Evolutionary conservation across 495 filamentous ascomycete genomes (phyloP), one percentile per base, ranked within the genome.

Genomic region (Lichenothelia convexa): DNA sequence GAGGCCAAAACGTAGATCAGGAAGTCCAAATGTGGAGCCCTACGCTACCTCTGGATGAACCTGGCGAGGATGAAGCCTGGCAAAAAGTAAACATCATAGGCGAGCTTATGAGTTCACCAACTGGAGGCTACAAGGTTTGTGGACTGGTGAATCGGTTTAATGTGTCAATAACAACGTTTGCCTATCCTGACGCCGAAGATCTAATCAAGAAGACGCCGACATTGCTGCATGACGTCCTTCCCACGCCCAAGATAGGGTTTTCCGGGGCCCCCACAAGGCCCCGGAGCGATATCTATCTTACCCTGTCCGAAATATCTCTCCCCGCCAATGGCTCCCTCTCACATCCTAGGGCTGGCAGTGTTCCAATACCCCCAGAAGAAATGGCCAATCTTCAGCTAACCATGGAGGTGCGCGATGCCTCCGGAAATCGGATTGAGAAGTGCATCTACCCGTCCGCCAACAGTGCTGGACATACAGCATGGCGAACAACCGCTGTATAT

Each of bases 241-340:
- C 75, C 45, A 87, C 85, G 4, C 70, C 66, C 43, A 84, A 87
- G 53, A 84, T 93, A 47, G 87, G 84, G n/a, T 99, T 99, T 56
- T 77, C 89, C 2, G 85, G 85, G 15, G 86, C 84, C 5, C 89
- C 89, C 1, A 81, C 78, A 0, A 80, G 80, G 46, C 67, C 82
- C 6, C 61, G 89, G 43, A 92, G 81, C 9, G 89, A 99, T 50
- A 94, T 99, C 32, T 99, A 95, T 51, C 52, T 99, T 17, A 92
- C 82, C 0, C 53, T 99, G 34, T 68, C 70, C 24, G 74, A 82
- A 44, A 75, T 83, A 0, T 63, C 69, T 11, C 56, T 99, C 2
- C 73, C 80, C 22, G 64, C 71, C 23, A 79, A 87, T 40, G 80
- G 80, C 2, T 58, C 87, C 8, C 61, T 99, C 3, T 78, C 81